These are phyloP conservation scores for Hortiboletus rubellus DNA, from an alignment of 1,284 basidiomycete species.

Conservation along the genomic window DNA sequence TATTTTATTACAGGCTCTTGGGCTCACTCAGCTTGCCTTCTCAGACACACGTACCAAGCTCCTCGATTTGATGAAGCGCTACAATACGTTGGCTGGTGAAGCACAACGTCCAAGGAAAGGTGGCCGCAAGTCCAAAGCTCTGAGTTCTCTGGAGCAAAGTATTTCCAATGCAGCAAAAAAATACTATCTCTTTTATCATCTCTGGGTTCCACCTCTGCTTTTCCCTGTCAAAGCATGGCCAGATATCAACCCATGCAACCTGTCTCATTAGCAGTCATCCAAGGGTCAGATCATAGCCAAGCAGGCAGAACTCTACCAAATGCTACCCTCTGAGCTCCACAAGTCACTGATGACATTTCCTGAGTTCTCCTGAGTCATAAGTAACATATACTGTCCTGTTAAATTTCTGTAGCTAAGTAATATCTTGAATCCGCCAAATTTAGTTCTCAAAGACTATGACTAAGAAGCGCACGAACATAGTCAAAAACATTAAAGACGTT, in stretches of 20 bases:
- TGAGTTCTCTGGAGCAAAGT: not conserved
- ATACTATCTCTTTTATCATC: constrained; percentile 6
- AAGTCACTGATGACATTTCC: not conserved
- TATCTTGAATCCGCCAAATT: not conserved
- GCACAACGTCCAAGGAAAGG: not conserved
- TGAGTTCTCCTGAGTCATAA: not conserved
- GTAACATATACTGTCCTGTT: not conserved
- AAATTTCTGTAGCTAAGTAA: not conserved
- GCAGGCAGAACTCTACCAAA: constrained; percentile 2
- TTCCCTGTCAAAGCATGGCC: not conserved
- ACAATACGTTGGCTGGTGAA: not conserved
- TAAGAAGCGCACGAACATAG: not conserved
- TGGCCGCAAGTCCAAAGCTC: not conserved
- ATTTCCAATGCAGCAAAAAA: not conserved
- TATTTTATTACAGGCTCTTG: not conserved
- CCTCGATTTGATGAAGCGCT: not conserved
- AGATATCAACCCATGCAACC: not conserved
- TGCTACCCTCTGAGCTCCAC: not conserved
- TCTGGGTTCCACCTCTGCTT: not conserved
- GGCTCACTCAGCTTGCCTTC: not conserved
- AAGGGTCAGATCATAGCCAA: not conserved
- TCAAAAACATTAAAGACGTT: constrained; percentile 8
- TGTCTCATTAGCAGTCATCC: not conserved
- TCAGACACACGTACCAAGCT: not conserved
- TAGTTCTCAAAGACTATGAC: constrained; percentile 4